phyloP scores from a whole-genome alignment of 805 yeast species.

The Kodamaea laetipori region DNA sequence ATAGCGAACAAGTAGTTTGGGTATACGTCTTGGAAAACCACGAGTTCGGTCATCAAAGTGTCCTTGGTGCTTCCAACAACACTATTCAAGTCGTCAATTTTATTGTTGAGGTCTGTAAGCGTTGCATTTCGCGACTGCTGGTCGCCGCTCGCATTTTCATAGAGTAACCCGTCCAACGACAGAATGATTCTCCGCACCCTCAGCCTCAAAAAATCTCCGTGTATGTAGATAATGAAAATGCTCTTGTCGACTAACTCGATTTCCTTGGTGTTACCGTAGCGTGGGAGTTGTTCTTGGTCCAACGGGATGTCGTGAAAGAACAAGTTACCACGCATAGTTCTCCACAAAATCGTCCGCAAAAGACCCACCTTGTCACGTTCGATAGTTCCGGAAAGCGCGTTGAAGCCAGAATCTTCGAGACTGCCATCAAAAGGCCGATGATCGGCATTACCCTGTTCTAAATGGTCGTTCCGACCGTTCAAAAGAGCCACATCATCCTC shows the following conservation, averaged over 20 bases:
- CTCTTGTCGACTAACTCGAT: slow-evolving; percentile 31
- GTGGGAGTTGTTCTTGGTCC: slow-evolving; percentile 19
- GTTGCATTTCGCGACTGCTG: slow-evolving; percentile 27
- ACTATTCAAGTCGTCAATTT: slow-evolving; percentile 33
- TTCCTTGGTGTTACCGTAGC: slow-evolving; percentile 12
- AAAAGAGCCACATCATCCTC: slow-evolving; percentile 35
- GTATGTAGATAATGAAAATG: slow-evolving; percentile 42
- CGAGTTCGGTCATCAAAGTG: slow-evolving; percentile 41
- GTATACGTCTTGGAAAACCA: slow-evolving; percentile 37
- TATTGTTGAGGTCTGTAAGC: slow-evolving; percentile 32
- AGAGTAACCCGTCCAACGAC: slow-evolving; percentile 42
- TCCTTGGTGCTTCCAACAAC: slow-evolving; percentile 37
- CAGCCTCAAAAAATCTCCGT: slow-evolving; percentile 39
- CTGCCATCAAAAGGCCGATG: not conserved
- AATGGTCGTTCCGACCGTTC: slow-evolving; percentile 13
- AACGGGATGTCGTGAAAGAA: slow-evolving; percentile 43
- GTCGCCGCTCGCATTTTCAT: slow-evolving; percentile 39
- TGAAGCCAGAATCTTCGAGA: slow-evolving; percentile 27
- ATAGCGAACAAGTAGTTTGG: slow-evolving; percentile 36
- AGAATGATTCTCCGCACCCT: slow-evolving; percentile 39
- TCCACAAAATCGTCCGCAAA: slow-evolving; percentile 44
- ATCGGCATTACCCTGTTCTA: slow-evolving; percentile 12
- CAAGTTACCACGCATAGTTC: slow-evolving; percentile 45
- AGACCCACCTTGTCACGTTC: slow-evolving; percentile 38
- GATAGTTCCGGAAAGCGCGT: slow-evolving; percentile 40